Base-by-base conservation (phyloP, 441 rosid species). In the Hypseocharis bilobata region DNA sequence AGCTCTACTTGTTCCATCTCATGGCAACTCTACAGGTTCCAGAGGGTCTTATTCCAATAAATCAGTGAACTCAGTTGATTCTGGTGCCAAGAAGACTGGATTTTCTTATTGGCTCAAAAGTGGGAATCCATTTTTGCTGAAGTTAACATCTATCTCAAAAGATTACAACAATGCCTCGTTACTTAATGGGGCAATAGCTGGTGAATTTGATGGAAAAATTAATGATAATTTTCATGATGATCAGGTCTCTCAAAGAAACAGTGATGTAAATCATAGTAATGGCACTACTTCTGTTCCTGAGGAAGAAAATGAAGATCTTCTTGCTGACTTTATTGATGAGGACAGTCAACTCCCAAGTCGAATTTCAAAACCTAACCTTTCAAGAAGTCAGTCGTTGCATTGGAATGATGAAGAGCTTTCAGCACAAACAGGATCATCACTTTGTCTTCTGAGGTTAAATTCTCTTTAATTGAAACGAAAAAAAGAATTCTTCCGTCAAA, bases 291-390 rank as follows among this genome's bases (percentile, higher is more conserved):
- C 88, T 66, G 72, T 76, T 70, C 70, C 83, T 34, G 97, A 87
- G 73, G 99, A 94, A 76, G 98, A 94, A 82, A 85, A 91, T 70
- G 99, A 94, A 80, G 97, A 91, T 83, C 87, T 91, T 69, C 94
- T 85, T 75, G 99, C 97, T 34, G 98, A 94, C 77, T 91, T 88
- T 69, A 91, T 94, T 71, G 99, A 94, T n/a, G 99, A 94, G 78
- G 98, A 91, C 70, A 94, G 99, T 80, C 97, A 91, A 81, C 97
- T 89, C 65, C 98, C 98, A 51, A 88, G 99, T 82, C 84, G 95
- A 79, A 87, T 85, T 76, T 87, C 88, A 49, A 85, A 83, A 70
- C 74, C 76, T 28, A 80, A 59, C 62, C 57, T 44, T 69, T 64
- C 73, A 23, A 82, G 78, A 73, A 81, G 63, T 74, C 73, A 70